Evolutionary conservation across 192 early-diverging fungal species (phyloP), one percentile per base, ranked within the genome.

Genomic region (Podila epigama): DNA sequence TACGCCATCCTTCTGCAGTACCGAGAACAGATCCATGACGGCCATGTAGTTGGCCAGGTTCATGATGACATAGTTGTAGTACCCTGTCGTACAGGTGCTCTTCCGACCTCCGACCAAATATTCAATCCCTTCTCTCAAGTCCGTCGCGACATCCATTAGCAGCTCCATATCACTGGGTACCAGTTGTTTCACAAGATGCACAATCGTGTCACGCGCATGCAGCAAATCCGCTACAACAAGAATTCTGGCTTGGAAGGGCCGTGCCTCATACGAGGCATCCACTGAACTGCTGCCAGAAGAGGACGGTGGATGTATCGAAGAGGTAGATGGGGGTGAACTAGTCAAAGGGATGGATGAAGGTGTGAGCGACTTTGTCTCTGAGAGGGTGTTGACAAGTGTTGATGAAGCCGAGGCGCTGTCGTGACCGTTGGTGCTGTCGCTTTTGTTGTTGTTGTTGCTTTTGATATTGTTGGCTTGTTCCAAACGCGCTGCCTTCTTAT

Each of bases 11-110:
- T 73, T 62, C 27, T 48, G 55, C 58, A 73, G 18, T 4, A 60
- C 70, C 22, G 70, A 73, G 31, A 73, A 73, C 7, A 73, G 59
- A 32, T 73, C 70, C 31, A 88, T 55, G 13, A 88, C 82, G 4
- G 82, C 68, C 37, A 80, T 73, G 40, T 84, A 80, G 4, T 81
- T 81, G 4, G 69, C n/a, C 28, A 88, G 42, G 39, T 84, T 85
- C 51, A 88, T 70, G n/a, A 86, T 32, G 5, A 83, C 41, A 36
- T 79, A 82, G 39, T 83, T 79, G 56, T 81, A 86, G 2, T 69
- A 44, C 29, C 41, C 33, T 11, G 68, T 53, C 34, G 40, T 25
- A 3, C 58, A 67, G 20, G 61, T 41, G 13, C 39, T 25, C 32
- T 54, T 73, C 15, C 63, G 58, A 7, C 39, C 63, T 7, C 70